Base-by-base conservation (phyloP, 495 filamentous ascomycete species). In the Penicillium parvum region DNA sequence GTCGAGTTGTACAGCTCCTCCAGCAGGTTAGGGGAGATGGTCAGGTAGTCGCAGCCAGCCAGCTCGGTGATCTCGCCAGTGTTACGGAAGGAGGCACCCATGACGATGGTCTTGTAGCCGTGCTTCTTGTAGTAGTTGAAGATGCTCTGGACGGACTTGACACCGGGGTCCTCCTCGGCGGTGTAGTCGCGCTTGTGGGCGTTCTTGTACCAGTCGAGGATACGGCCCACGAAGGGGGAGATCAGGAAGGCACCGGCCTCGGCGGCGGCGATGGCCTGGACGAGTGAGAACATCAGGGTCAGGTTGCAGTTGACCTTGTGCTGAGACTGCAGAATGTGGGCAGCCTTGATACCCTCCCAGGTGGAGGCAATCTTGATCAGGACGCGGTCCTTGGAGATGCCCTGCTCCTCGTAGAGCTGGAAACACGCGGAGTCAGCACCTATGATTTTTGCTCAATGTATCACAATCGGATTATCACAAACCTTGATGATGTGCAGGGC, bases 71-170 rank as follows among this genome's bases (percentile, higher is more conserved):
- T 95, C 76, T 99, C 92, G 50, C 92, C 92, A 40, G 73, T 69
- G 74, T 86, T 96, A 58, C 92, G 78, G 87, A 99, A 99, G 10
- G 90, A 96, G 50, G 92, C 92, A 61, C 92, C 92, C 92, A 99
- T 99, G 64, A 99, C 92, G 58, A 95, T 95, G 66, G 92, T 98
- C 56, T 92, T 90, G 82, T 99, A 96, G 60, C 85, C 89, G 69
- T 76, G 85, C 78, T 96, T 99, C 88, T 99, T 99, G 83, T 99
- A 99, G 86, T 99, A 99, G 77, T 99, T 95, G 85, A 85, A 99
- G 78, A 99, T 99, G 64, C 55, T 60, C 80, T 96, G 79, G 57
- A 99, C 94, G 55, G 84, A 89, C 76, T 90, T 83, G 72, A 99
- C 92, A 72, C 92, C 92, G 40, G 92, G 92, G 78, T 99, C 92